These are phyloP conservation scores for Pestalotiopsis sp. DNA, from an alignment of 2,329 filamentous ascomycete genomes.

Conservation along the genomic window DNA sequence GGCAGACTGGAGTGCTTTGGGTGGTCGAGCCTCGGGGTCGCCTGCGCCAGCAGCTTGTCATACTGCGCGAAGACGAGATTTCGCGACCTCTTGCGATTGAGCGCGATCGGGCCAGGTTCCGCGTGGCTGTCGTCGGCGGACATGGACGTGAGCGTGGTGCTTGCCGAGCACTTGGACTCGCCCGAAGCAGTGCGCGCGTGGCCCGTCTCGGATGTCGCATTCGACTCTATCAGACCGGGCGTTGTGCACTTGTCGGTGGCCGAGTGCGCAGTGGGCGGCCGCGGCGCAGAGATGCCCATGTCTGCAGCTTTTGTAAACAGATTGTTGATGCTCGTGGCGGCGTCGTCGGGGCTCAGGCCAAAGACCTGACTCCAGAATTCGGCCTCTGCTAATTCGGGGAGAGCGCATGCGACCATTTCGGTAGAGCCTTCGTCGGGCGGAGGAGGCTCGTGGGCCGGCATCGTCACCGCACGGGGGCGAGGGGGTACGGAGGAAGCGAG, in stretches of 20 bases:
- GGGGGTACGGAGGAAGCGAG: neutral
- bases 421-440: neutral
- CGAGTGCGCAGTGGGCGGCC: constrained; percentile 28
- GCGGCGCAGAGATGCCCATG: constrained; percentile 37
- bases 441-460: constrained; percentile 7
- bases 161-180: constrained; percentile 40
- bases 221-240: constrained; percentile 40
- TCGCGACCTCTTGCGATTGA: constrained; percentile 36
- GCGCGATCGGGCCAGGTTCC: constrained; percentile 21
- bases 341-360: constrained; percentile 22
- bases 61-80: constrained; percentile 52
- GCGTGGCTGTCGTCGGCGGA: constrained; percentile 39
- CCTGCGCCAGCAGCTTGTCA: constrained; percentile 51
- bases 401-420: constrained; percentile 14
- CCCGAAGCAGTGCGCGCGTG: constrained; percentile 49
- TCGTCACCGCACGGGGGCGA: constrained; percentile 8
- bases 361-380: constrained; percentile 32
- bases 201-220: constrained; percentile 40
- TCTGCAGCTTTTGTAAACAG: constrained; percentile 36
- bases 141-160: constrained; percentile 43
- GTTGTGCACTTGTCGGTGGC: constrained; percentile 37
- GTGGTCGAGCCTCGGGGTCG: constrained; percentile 45
- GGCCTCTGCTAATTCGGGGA: constrained; percentile 30
- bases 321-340: constrained; percentile 28
- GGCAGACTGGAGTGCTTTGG: constrained; percentile 39